Conservation (phyloP, 768 basidiomycete genomes). For the Mrakia hoshinonis region DNA sequence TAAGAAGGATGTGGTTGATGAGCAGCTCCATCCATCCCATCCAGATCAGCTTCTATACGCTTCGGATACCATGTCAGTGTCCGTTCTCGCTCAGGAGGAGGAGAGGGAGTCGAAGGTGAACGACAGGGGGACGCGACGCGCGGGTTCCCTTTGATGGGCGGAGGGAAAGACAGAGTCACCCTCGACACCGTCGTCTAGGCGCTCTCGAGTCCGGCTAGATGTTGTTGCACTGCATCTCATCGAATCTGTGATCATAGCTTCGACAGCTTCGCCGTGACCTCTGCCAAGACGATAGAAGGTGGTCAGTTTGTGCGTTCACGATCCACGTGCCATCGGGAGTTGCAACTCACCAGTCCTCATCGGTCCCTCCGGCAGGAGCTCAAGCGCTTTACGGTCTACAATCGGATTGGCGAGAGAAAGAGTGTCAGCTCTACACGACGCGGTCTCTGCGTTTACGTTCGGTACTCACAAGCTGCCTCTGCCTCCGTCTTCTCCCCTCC, state of each 20-base stretch:
- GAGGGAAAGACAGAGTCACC: not conserved
- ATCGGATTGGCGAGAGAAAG: not conserved
- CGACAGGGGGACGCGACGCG: constrained; percentile 4
- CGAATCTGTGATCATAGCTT: not conserved
- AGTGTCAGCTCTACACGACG: not conserved
- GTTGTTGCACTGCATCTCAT: too few species aligned
- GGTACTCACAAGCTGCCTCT: constrained; percentile 6
- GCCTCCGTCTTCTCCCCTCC: constrained; percentile 3
- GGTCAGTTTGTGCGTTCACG: not conserved
- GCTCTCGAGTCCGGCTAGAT: not conserved
- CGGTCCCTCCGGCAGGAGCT: constrained; percentile 13
- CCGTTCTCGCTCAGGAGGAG: not conserved
- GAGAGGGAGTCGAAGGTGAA: constrained; percentile 9
- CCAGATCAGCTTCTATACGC: not conserved
- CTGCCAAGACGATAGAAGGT: not conserved
- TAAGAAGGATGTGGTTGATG: constrained; percentile 1
- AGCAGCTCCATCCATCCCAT: not conserved
- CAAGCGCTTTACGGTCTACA: constrained; percentile 1
- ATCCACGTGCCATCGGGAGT: not conserved
- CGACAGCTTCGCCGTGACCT: constrained; percentile 1
- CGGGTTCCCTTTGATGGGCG: not conserved
- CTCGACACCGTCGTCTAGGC: not conserved
- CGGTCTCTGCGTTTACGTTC: not conserved
- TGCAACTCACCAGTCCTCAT: constrained; percentile 22
- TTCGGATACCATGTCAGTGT: too few species aligned